Evolutionary conservation across 306 rosid genomes (phyloP), one percentile per base, ranked within the genome.

Genomic region (Vigna hirtella): DNA sequence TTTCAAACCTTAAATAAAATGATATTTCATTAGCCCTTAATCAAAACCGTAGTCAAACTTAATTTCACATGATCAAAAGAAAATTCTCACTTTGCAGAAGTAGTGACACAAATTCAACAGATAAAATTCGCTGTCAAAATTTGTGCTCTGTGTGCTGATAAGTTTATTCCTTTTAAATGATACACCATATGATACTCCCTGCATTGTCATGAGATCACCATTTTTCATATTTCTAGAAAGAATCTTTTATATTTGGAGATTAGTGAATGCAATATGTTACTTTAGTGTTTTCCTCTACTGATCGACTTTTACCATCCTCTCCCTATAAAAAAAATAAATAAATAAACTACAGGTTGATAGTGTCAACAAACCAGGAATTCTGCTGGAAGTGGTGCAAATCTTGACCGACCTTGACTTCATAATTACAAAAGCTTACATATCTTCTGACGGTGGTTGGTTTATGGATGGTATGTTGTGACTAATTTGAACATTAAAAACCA

Each of bases 401-500:
- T 84, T 89, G 77, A 86, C 93, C 17, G 97, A 93, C 77, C 89
- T 93, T 67, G 96, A 91, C 81, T 82, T 93, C 87, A 85, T 83
- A 73, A 91, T 93, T 76, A 87, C 95, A 34, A 93, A 93, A 77
- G 97, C 97, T 52, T 90, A 93, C 72, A 83, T 93, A 70, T 93
- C 95, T 73, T 91, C 95, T 30, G 96, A 91, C 70, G 97, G 98
- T 0, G 96, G 97, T 82, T 93, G 93, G 95, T 90, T 93, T 86
- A 90, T 93, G 98, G 97, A 92, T 79, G 93, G 93, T 92, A 89
- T 48, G 87, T 74, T 62, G 43, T 52, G 32, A 70, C 55, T 71
- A 64, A 70, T 49, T 49, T 57, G 24, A 65, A 57, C 55, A 18
- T 70, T 42, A 47, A 28, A 12, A 36, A 28, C 36, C 45, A 50